phyloP scores from a whole-genome alignment of 768 basidiomycete genomes.

The Holtermanniella nyarrowii region DNA sequence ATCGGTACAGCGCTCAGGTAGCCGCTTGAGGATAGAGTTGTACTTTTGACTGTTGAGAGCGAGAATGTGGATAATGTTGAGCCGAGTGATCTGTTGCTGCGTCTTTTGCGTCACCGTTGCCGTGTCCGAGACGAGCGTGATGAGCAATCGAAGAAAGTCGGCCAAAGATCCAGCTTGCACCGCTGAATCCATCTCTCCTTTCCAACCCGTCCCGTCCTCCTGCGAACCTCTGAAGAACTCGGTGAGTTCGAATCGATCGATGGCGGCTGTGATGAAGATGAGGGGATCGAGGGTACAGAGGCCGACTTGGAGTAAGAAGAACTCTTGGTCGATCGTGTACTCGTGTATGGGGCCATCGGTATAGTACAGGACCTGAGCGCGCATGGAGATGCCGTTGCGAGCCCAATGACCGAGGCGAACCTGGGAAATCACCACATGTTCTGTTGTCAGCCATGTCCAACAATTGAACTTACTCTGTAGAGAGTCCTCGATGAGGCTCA shows the following conservation, averaged over 20 bases:
- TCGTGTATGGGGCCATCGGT: conserved; percentile 93
- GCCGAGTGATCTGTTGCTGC: conserved; percentile 54
- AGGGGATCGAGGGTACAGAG: conserved; percentile 68
- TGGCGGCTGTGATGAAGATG: conserved; percentile 67
- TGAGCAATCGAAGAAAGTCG: conserved; percentile 76
- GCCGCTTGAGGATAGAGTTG: conserved; percentile 79
- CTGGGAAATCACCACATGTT: conserved; percentile 51
- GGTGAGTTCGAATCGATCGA: conserved; percentile 77
- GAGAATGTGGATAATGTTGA: conserved; percentile 83
- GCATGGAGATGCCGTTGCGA: conserved; percentile 89
- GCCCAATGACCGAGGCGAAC: conserved; percentile 94
- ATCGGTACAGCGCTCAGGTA: conserved; percentile 80
- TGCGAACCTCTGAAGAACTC: conserved; percentile 56
- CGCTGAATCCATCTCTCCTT: conserved; percentile 14
- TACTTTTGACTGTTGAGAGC: conserved; percentile 79
- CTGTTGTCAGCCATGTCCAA: conserved; percentile 6
- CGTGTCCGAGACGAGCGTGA: conserved; percentile 74
- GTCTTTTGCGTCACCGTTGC: conserved; percentile 62
- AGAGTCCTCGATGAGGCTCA: conserved; percentile 78
- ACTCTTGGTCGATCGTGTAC: conserved; percentile 89
- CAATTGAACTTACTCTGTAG: conserved; percentile 56
- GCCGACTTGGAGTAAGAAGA: conserved; percentile 78
- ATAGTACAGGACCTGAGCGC: conserved; percentile 89
- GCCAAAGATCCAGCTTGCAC: conserved; percentile 58
- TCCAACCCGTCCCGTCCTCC: conserved; percentile 14